Percentiles rank a stretch among this genome's conserved stretches.
These are phyloP conservation scores for Beta lomatogona DNA, from an alignment of 179 eudicot species.

Conservation along the genomic window DNA sequence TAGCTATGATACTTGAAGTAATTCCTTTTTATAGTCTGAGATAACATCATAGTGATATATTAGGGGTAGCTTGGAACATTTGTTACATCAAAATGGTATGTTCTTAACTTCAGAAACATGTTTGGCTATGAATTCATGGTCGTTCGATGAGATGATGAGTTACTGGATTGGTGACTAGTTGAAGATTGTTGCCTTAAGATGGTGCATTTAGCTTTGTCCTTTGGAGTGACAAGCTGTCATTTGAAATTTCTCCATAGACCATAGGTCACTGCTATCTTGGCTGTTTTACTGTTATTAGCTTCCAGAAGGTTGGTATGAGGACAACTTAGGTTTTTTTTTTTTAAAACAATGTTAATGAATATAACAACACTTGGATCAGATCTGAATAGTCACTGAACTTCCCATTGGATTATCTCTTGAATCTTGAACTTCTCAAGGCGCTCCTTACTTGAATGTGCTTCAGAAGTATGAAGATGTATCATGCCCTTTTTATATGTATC, in stretches of 20 bases:
- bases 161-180: not conserved
- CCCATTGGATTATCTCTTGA: not conserved
- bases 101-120: not conserved
- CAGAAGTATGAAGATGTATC: not conserved
- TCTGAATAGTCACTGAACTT: not conserved
- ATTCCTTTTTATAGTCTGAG: not conserved
- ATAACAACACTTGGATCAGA: not conserved
- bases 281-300: not conserved
- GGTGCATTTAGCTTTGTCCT: not conserved
- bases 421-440: not conserved
- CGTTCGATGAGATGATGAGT: not conserved
- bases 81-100: not conserved
- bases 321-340: not conserved
- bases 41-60: not conserved
- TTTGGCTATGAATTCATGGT: not conserved
- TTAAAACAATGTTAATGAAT: not conserved
- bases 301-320: not conserved
- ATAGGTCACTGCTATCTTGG: not conserved
- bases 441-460: not conserved
- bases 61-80: not conserved
- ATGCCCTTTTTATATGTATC: not conserved
- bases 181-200: too few species aligned
- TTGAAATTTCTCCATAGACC: not conserved
- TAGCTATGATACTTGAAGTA: not conserved
- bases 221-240: not conserved